Conservation (phyloP, 202 grass and related monocot genomes). For the Hordeum pubiflorum region DNA sequence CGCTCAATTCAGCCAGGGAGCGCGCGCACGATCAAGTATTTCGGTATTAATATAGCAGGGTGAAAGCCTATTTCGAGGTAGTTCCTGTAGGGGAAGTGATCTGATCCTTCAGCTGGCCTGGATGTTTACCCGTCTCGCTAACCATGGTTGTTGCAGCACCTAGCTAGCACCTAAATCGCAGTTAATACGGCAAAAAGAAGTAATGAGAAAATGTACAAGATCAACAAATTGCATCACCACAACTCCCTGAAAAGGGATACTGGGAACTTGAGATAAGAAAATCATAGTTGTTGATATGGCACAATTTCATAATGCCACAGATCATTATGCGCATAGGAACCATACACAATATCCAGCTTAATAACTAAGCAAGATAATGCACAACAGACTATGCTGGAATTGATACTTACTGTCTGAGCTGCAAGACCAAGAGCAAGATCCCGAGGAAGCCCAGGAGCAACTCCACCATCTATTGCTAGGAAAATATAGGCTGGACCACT, state of each 20-base stretch:
- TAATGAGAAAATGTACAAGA: background rate
- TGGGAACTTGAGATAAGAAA: too few species aligned
- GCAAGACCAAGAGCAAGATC: slow-evolving; percentile 88
- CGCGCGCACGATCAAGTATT: too few species aligned
- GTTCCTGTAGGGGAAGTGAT: slow-evolving; percentile 93
- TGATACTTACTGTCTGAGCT: slow-evolving; percentile 68
- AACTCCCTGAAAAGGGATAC: background rate
- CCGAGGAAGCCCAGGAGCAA: slow-evolving; percentile 88
- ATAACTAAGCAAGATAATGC: background rate
- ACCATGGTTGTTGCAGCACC: slow-evolving; percentile 95
- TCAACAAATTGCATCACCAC: background rate
- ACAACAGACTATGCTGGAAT: background rate
- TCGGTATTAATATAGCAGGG: too few species aligned
- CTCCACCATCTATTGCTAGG: slow-evolving; percentile 91
- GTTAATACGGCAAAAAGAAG: background rate
- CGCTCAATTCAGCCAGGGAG: too few species aligned
- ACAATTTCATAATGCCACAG: background rate
- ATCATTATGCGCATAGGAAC: background rate
- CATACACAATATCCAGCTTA: background rate
- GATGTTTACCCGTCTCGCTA: slow-evolving; percentile 76
- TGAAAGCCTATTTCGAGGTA: slow-evolving; percentile 5
- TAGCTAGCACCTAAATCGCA: slow-evolving; percentile 47
- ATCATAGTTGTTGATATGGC: too few species aligned
- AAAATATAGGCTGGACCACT: slow-evolving; percentile 94
- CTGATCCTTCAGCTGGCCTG: slow-evolving; percentile 82